Evolutionary conservation across 2,329 filamentous ascomycete species (phyloP), one percentile per base, ranked within the genome.

Genomic region (Teratosphaeria destructans): DNA sequence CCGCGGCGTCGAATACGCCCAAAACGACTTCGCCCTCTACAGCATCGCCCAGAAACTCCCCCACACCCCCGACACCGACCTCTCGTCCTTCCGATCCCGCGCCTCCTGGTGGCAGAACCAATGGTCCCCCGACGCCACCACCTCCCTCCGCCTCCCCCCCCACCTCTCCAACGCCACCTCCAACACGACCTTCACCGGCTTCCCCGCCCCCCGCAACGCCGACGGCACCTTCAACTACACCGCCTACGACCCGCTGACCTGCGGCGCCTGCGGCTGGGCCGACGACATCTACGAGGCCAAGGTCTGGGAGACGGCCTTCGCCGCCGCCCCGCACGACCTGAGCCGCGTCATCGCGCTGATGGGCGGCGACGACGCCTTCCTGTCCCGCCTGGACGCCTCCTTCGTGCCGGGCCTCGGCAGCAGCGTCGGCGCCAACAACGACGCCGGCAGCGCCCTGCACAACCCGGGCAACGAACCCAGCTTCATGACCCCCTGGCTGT

Each of bases 401-500:
- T 87, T 87, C 70, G 74, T 76, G 57, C 77, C 78, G 1, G 78
- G 77, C 23, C 67, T 77, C 8, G 39, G 23, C 16, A 49, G 23
- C 23, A 35, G 55, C 47, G 39, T 49, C 8, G 82, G 81, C 37
- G 37, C 37, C 37, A 43, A 43, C 37, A 43, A 43, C 37, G 37
- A 43, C 16, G 37, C 37, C 11, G 37, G 37, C 12, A 43, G 37
- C 11, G 37, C 37, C 5, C 37, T 43, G 2, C 16, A 14, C 37
- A 43, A 43, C 11, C 37, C 37, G 16, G 84, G 83, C 10, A 87
- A 87, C 67, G 83, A 88, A 71, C 85, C 85, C 26, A 78, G 78
- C 69, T 89, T 89, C 73, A 82, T 81, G 1, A 82, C 82, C 0
- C 85, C 86, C 0, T 89, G 85, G 68, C 77, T 89, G 3, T 89